phyloP scores from a whole-genome alignment of 2,329 filamentous ascomycete genomes.

The Penicillium freii region DNA sequence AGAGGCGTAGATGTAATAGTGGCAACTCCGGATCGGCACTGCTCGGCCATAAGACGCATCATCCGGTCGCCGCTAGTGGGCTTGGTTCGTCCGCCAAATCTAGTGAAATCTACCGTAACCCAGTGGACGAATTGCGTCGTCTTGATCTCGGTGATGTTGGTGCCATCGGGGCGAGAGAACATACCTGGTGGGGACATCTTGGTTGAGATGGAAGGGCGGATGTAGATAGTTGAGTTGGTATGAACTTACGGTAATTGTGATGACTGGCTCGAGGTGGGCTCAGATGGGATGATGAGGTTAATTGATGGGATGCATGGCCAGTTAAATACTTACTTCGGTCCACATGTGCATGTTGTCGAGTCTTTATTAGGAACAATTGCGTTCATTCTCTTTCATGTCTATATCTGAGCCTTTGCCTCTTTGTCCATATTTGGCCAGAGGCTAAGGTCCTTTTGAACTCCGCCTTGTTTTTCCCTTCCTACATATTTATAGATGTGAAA shows the following conservation, averaged over 20 bases:
- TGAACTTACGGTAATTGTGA: neutral
- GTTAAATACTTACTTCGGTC: neutral
- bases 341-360: neutral
- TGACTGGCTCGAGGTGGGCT: neutral
- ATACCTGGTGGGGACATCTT: slow-evolving; percentile 1
- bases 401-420: neutral
- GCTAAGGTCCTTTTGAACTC: neutral
- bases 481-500: neutral
- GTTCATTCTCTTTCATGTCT: neutral
- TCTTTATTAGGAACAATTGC: neutral
- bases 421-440: neutral
- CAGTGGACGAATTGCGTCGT: neutral
- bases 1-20: neutral
- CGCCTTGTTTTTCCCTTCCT: too few species aligned
- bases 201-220: neutral
- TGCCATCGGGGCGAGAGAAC: neutral
- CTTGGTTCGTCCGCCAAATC: neutral
- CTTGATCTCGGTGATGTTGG: neutral
- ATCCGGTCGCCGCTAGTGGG: neutral
- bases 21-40: neutral
- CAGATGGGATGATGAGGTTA: neutral
- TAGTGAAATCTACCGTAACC: slow-evolving; percentile 2
- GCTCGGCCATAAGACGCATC: slow-evolving; percentile 6
- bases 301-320: neutral
- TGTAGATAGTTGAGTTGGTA: neutral